Evolutionary conservation across 306 rosid species (phyloP), one percentile per base, ranked within the genome.

Genomic region (Gynostemma pentaphyllum): DNA sequence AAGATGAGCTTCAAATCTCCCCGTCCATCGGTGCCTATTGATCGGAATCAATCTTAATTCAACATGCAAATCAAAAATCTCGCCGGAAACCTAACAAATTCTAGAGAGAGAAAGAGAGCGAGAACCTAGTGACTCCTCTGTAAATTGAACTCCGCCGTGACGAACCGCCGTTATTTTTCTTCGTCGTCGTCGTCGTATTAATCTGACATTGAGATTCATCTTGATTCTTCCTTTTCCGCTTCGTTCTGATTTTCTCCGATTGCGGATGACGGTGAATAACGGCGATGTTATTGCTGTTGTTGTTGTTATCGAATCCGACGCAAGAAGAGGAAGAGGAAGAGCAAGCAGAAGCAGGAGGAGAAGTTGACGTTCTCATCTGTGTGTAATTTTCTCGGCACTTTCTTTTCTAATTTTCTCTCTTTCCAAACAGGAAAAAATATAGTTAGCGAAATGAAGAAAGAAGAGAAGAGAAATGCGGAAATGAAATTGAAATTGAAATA

Each of bases 21-120:
- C 99, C 5, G 99, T 94, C 99, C 97, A 88, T 64, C 97, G 76
- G 74, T 94, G 99, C 83, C 99, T 92, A 59, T 68, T 10, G 36
- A 28, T 48, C 29, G 4, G 12, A 9, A 67, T 64, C 53, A 56
- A n/a, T 7, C 34, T 34, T 12, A 77, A 66, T 52, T 49, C 9
- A 8, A 70, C 95, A 83, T 83, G 91, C 91, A 89, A 78, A 64
- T 62, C 53, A 51, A 81, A 18, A 56, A 32, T 1, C 1, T 1
- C n/a, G 23, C 44, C 13, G 26, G 2, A 68, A 50, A 63, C 47
- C 73, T n/a, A n/a, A n/a, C 13, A 11, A 65, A 21, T 27, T 11
- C 16, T 32, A 62, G 5, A 34, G 4, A n/a, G 28, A 32, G 45
- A 68, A 9, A 16, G 42, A 69, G 5, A 54, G 41, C 16, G 6